Percentiles rank a stretch among this genome's conserved stretches.
Evolutionary conservation across 2,329 filamentous ascomycete species (phyloP).

Genomic region (Apiospora arundinis): DNA sequence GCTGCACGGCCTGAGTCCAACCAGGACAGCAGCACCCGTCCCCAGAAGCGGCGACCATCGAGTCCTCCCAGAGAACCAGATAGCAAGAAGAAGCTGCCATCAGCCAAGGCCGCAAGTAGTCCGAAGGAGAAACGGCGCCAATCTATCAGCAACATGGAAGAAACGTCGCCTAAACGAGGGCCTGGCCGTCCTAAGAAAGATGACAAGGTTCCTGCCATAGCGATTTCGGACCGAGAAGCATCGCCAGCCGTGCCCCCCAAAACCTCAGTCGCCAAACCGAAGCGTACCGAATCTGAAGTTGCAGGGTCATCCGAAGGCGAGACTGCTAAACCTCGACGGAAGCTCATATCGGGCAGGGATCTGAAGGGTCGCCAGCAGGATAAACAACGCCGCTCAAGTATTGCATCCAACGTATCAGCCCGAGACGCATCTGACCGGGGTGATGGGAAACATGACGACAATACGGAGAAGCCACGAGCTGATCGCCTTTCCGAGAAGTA

Average conservation of each 20-base stretch:
- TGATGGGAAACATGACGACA: slow-evolving; percentile 57
- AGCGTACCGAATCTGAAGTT: slow-evolving; percentile 61
- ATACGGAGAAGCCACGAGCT: slow-evolving; percentile 52
- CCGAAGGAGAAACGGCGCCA: slow-evolving; percentile 57
- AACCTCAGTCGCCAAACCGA: slow-evolving; percentile 52
- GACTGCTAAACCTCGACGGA: slow-evolving; percentile 64
- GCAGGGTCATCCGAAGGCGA: slow-evolving; percentile 63
- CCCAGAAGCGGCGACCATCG: slow-evolving; percentile 53
- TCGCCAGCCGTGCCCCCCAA: slow-evolving; percentile 56
- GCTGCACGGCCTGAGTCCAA: slow-evolving; percentile 6
- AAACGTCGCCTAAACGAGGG: slow-evolving; percentile 56
- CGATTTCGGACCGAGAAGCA: slow-evolving; percentile 58
- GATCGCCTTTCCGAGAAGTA: slow-evolving; percentile 58
- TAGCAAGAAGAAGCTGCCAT: slow-evolving; percentile 48
- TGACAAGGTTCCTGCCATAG: slow-evolving; percentile 53
- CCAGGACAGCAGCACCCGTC: slow-evolving; percentile 39
- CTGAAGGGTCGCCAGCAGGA: slow-evolving; percentile 62
- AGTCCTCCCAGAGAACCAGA: slow-evolving; percentile 57
- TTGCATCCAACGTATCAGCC: slow-evolving; percentile 61
- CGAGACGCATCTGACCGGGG: slow-evolving; percentile 61
- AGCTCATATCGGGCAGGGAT: slow-evolving; percentile 68
- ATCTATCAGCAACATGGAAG: slow-evolving; percentile 52
- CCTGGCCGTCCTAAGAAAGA: slow-evolving; percentile 63
- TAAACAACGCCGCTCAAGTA: slow-evolving; percentile 63
- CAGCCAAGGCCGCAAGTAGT: slow-evolving; percentile 46